Percentiles rank a stretch among this genome's conserved stretches.
These are phyloP conservation scores for Brachypodium distachyon DNA, from an alignment of 202 grass and related monocot species.

Conservation along the genomic window DNA sequence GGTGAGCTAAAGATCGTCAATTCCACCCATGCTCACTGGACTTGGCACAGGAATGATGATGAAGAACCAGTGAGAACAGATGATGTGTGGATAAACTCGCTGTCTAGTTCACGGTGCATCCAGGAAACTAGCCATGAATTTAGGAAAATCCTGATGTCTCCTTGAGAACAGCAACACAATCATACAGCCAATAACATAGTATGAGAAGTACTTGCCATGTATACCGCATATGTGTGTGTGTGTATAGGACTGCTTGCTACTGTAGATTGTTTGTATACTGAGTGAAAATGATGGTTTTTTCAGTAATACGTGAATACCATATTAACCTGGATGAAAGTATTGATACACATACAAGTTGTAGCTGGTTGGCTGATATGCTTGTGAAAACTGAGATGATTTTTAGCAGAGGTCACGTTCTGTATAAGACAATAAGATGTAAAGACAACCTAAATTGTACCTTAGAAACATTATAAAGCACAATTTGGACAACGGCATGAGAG, in stretches of 20 bases:
- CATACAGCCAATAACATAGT: background rate
- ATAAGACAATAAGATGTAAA: background rate
- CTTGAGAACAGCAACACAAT: slow-evolving; percentile 21
- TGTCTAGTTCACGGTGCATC: slow-evolving; percentile 46
- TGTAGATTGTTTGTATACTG: background rate
- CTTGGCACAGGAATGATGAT: slow-evolving; percentile 92
- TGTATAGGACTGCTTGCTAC: background rate
- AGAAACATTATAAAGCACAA: background rate
- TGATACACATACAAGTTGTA: background rate
- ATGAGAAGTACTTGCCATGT: background rate
- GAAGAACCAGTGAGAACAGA: slow-evolving; percentile 71
- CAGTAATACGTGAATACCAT: background rate
- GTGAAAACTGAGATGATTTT: background rate
- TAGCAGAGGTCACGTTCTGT: background rate
- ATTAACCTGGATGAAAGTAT: background rate
- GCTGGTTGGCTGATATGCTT: background rate
- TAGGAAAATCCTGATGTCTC: slow-evolving; percentile 68
- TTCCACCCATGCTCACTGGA: slow-evolving; percentile 79
- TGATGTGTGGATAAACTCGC: slow-evolving; percentile 77
- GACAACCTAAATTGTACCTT: background rate
- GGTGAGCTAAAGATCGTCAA: slow-evolving; percentile 76
- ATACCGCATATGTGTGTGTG: slow-evolving; percentile 18
- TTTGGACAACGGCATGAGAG: too few relatives aligned
- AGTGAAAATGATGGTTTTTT: background rate
- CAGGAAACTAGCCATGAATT: slow-evolving; percentile 18